These are phyloP conservation scores for Selaginella tamariscina DNA, from an alignment of 75 land plant species.

Conservation along the genomic window DNA sequence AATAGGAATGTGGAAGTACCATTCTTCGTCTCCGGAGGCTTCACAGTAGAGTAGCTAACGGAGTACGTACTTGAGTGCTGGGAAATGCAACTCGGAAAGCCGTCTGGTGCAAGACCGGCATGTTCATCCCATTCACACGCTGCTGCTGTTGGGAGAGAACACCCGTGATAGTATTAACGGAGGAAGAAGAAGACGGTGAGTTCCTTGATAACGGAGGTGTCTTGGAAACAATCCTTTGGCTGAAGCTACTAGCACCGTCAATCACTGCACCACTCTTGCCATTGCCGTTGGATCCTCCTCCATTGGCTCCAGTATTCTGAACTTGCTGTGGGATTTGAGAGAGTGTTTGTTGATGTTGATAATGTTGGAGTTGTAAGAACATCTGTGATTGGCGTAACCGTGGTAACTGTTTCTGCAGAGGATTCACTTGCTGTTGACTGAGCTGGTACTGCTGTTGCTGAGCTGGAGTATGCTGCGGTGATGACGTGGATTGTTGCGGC, in stretches of 20 bases:
- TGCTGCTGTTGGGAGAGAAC: no score
- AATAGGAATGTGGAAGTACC: background rate
- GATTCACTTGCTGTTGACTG: background rate
- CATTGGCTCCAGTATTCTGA: background rate
- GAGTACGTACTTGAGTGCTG: background rate
- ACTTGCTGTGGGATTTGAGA: background rate
- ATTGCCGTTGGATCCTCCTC: background rate
- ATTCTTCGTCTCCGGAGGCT: background rate
- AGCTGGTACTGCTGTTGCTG: background rate
- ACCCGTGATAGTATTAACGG: background rate
- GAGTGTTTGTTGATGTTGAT: background rate
- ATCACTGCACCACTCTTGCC: background rate
- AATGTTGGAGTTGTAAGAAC: background rate
- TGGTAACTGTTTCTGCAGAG: background rate
- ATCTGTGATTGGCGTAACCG: background rate
- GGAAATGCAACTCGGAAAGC: background rate
- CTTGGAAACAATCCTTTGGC: background rate
- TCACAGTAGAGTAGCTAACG: background rate
- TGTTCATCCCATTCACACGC: background rate
- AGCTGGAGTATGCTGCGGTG: background rate
- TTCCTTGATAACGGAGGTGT: background rate
- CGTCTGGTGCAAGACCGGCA: background rate
- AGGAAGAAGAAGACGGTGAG: background rate
- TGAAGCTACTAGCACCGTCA: background rate
- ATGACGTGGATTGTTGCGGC: background rate